Evolutionary conservation across 768 basidiomycete species (phyloP), one percentile per base, ranked within the genome.

Genomic region (Mycena olivaceomarginata): DNA sequence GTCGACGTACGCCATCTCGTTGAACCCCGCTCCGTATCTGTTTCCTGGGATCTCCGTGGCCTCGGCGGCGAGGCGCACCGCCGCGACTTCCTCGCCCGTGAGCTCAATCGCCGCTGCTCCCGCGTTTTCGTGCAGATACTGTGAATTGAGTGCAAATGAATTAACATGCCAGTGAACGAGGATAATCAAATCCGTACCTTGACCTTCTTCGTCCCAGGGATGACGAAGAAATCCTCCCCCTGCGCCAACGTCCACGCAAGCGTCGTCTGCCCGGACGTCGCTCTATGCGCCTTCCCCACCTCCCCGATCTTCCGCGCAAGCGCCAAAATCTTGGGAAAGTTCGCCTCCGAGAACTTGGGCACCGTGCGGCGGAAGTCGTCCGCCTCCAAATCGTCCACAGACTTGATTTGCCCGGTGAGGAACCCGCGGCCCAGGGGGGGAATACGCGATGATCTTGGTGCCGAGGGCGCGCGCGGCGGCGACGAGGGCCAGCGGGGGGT

Each of bases 171-270:
- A 59, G 31, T 12, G 25, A 9, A 2, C 57, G 57, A 59, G 43
- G 10, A 45, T 45, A 45, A 31, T 31, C 2, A 12, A 11, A 56
- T 4, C 20, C 1, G 82, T 79, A 11, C 88, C 86, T 0, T 67
- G 84, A n/a, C 87, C 37, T 82, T 86, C 65, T 84, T 88, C 9
- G 89, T 89, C 7, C 89, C 90, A 2, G 90, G 89, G 76, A 91
- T 89, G 2, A 89, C 85, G 77, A 90, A 86, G 71, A 91, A 78
- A 67, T 90, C 86, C 8, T 84, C 78, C 1, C 89, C 88, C 81
- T 90, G 88, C 0, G 86, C 86, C n/a, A 91, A 86, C 7, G 90
- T 74, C 89, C 88, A 91, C 0, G 90, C 90, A 31, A 92, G 85
- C 1, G 87, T 78, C 25, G 90, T 82, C 80, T 92, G 91, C 4